Evolutionary conservation across 345 rosid genomes (phyloP).

Genomic region (Euphorbia pulcherrima): DNA sequence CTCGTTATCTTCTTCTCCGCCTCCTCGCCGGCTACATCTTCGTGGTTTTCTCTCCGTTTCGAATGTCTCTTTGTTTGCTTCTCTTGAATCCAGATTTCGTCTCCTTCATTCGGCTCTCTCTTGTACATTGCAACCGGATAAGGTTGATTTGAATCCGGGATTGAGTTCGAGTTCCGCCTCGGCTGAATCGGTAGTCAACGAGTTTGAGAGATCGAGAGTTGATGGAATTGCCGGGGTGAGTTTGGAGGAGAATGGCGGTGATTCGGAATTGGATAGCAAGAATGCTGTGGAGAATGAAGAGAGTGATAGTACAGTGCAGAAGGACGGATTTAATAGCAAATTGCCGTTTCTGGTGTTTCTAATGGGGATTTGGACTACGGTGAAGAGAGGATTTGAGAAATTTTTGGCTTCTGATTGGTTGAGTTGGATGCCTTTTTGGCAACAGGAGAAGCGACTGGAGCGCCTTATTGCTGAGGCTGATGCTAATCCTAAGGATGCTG

Average conservation of each 20-base stretch:
- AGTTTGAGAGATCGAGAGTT: conserved; percentile 13
- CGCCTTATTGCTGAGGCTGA: conserved; percentile 77
- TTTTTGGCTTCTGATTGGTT: conserved; percentile 58
- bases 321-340: conserved; percentile 32
- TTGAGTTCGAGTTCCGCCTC: conserved; percentile 26
- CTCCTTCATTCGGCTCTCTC: conserved; percentile 22
- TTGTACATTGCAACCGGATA: conserved; percentile 56
- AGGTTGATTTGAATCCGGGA: conserved; percentile 34
- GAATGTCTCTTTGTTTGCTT: conserved; percentile 18
- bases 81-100: not conserved
- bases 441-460: conserved; percentile 62
- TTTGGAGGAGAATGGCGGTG: conserved; percentile 25
- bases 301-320: conserved; percentile 22
- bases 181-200: conserved; percentile 9
- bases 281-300: conserved; percentile 8
- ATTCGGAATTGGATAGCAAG: conserved; percentile 8
- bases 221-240: conserved; percentile 16
- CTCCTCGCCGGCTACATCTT: not conserved
- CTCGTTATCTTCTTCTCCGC: not conserved
- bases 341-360: conserved; percentile 47
- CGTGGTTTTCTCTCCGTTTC: conserved; percentile 23
- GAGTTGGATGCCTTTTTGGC: conserved; percentile 73
- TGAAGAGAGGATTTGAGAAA: conserved; percentile 45
- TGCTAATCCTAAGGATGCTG: conserved; percentile 70
- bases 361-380: conserved; percentile 57